phyloP scores from a whole-genome alignment of 495 filamentous ascomycete genomes.

The Polyplosphaeria fusca region DNA sequence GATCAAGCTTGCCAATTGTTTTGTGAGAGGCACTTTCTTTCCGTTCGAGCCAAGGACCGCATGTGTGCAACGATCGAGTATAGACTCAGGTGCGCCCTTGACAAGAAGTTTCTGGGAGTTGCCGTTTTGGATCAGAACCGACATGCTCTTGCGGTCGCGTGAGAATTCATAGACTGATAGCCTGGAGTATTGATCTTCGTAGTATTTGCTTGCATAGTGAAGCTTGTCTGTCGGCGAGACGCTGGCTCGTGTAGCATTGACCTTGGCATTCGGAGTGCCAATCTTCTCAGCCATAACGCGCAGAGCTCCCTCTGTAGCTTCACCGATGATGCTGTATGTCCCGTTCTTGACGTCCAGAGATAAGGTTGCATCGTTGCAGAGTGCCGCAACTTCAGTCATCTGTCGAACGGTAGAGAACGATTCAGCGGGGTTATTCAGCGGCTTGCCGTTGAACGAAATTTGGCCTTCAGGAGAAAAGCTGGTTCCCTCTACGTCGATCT shows the following conservation, averaged over 20 bases:
- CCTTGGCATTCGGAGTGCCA: conserved; percentile 60
- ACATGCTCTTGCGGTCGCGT: conserved; percentile 98
- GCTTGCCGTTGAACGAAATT: conserved; percentile 64
- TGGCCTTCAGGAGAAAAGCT: conserved; percentile 84
- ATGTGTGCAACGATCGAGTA: conserved; percentile 86
- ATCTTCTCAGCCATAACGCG: conserved; percentile 93
- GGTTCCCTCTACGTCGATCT: conserved; percentile 88
- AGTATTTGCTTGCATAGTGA: conserved; percentile 78
- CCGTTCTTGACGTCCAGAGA: conserved; percentile 72
- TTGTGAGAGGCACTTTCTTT: conserved; percentile 65
- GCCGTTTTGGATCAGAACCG: conserved; percentile 73
- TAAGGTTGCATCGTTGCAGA: conserved; percentile 88
- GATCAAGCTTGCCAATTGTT: conserved; percentile 64
- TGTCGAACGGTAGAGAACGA: conserved; percentile 76
- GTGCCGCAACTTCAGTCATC: conserved; percentile 80
- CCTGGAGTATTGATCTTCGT: conserved; percentile 69
- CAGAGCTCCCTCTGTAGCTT: conserved; percentile 93
- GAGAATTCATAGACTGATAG: conserved; percentile 96
- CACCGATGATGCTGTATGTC: conserved; percentile 80
- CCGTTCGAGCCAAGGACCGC: conserved; percentile 71
- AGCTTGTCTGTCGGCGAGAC: conserved; percentile 57
- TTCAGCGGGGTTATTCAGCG: conserved; percentile 63
- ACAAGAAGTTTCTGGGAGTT: conserved; percentile 77
- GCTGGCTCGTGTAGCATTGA: conserved; percentile 53
- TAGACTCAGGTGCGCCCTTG: conserved; percentile 93